These are phyloP conservation scores for Erodium chrysanthum DNA, from an alignment of 441 rosid species.

Conservation along the genomic window DNA sequence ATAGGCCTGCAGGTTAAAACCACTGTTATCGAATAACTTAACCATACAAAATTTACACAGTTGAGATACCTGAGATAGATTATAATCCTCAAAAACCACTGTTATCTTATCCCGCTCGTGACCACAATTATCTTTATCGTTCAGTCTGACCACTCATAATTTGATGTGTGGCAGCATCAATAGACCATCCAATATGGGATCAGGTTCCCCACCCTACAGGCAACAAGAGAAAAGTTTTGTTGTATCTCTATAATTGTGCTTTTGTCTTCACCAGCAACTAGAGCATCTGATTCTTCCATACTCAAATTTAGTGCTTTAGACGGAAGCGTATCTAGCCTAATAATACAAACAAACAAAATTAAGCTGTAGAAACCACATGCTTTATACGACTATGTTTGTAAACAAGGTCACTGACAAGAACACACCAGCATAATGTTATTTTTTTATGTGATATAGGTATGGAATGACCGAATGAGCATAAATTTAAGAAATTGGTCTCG, in stretches of 20 bases:
- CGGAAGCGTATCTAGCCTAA: conserved; percentile 10
- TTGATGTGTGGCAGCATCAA: too few relatives aligned
- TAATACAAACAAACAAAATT: not conserved
- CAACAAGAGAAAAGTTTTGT: conserved; percentile 18
- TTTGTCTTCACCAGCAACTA: conserved; percentile 28
- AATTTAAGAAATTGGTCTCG: not conserved
- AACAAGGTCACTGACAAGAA: not conserved
- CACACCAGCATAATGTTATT: not conserved
- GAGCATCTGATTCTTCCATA: conserved; percentile 10
- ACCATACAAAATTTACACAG: conserved; percentile 13
- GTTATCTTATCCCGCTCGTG: conserved; percentile 29
- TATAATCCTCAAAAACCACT: conserved; percentile 6
- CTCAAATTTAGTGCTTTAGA: conserved; percentile 10
- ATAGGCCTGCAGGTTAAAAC: too few relatives aligned
- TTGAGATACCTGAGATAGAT: not conserved
- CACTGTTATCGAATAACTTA: conserved; percentile 5
- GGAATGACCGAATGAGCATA: too few relatives aligned
- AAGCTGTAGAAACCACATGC: not conserved
- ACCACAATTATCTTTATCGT: conserved; percentile 16
- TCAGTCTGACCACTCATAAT: too few relatives aligned
- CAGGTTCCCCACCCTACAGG: conserved; percentile 20
- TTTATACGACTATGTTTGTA: not conserved
- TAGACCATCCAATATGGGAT: conserved; percentile 19
- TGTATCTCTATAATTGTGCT: conserved; percentile 15
- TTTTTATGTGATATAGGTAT: not conserved